A percentile compares a stretch with the other conserved stretches of the same genome.
Evolutionary conservation across 192 early-diverging fungal species (phyloP).

Genomic region (Backusella parvicylindrica): DNA sequence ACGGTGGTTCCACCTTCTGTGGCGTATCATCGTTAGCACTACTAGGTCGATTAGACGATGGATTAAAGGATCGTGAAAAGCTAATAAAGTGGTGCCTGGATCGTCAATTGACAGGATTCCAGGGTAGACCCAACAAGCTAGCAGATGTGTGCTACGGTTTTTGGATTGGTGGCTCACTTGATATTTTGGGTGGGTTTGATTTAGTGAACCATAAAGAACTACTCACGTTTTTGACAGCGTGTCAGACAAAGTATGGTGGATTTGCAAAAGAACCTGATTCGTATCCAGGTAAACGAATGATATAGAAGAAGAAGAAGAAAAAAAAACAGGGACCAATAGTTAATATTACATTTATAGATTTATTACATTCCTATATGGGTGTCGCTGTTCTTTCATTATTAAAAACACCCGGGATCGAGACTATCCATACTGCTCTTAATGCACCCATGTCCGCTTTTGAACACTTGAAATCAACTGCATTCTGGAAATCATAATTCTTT

Average conservation of each 20-base stretch:
- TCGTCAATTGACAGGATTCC: conserved; percentile 83
- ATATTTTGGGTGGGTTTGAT: conserved; percentile 58
- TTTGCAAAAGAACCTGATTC: conserved; percentile 57
- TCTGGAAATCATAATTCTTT: conserved; percentile 26
- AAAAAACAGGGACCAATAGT: background rate
- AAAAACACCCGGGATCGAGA: conserved; percentile 43
- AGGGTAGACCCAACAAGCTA: conserved; percentile 84
- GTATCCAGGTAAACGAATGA: conserved; percentile 54
- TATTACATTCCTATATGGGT: conserved; percentile 84
- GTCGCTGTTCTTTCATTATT: conserved; percentile 64
- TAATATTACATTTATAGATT: conserved; percentile 48
- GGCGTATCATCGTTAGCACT: conserved; percentile 80
- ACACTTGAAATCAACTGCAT: conserved; percentile 35
- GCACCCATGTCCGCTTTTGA: conserved; percentile 40
- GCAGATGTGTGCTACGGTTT: conserved; percentile 97
- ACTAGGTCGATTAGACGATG: conserved; percentile 56
- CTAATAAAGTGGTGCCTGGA: conserved; percentile 73
- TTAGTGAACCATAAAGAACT: conserved; percentile 56
- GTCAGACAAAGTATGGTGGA: conserved; percentile 57
- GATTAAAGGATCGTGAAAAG: conserved; percentile 49
- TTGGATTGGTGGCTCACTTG: conserved; percentile 88
- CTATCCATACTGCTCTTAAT: conserved; percentile 54
- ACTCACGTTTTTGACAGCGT: conserved; percentile 56
- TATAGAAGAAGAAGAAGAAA: background rate
- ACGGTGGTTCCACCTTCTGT: conserved; percentile 91